Conservation (phyloP, 495 filamentous ascomycete species). For the Haplographium delicatum region DNA sequence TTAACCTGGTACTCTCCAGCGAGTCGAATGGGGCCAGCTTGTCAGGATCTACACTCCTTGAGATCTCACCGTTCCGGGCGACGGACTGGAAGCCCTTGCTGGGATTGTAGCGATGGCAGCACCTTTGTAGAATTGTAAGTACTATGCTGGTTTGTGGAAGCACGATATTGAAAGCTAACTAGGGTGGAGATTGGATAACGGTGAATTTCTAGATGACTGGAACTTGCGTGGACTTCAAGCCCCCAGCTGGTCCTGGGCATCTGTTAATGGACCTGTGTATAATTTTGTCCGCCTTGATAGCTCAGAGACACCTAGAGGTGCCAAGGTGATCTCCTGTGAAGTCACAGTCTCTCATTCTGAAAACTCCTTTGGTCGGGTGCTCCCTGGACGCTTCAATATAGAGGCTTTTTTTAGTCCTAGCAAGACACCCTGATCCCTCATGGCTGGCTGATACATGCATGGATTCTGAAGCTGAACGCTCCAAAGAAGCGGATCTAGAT, state of each 20-base stretch:
- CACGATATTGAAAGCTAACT: slow-evolving; percentile 1
- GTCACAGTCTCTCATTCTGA: slow-evolving; percentile 3
- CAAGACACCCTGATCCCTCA: background rate
- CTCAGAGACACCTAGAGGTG: slow-evolving; percentile 1
- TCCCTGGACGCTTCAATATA: slow-evolving; percentile 2
- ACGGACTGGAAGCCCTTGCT: slow-evolving; percentile 8
- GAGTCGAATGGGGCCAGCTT: slow-evolving; percentile 1
- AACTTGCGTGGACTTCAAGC: background rate
- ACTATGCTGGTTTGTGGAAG: slow-evolving; percentile 9
- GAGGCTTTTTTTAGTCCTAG: background rate
- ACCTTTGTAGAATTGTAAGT: slow-evolving; percentile 1
- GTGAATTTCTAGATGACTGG: background rate
- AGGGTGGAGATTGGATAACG: slow-evolving; percentile 3
- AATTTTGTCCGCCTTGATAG: background rate
- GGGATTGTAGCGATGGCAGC: slow-evolving; percentile 5
- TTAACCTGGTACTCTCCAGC: background rate
- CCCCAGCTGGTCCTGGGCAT: slow-evolving; percentile 13
- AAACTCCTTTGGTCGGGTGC: slow-evolving; percentile 3
- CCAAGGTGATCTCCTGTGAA: slow-evolving; percentile 2
- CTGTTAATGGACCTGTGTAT: slow-evolving; percentile 5
- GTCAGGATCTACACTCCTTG: slow-evolving; percentile 7
- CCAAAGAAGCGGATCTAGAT: background rate
- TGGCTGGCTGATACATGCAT: slow-evolving; percentile 4
- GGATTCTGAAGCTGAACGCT: slow-evolving; percentile 1
- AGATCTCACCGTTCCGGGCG: background rate